phyloP scores from a whole-genome alignment of 169 alveolate species.

The Cryptosporidium viatorum region DNA sequence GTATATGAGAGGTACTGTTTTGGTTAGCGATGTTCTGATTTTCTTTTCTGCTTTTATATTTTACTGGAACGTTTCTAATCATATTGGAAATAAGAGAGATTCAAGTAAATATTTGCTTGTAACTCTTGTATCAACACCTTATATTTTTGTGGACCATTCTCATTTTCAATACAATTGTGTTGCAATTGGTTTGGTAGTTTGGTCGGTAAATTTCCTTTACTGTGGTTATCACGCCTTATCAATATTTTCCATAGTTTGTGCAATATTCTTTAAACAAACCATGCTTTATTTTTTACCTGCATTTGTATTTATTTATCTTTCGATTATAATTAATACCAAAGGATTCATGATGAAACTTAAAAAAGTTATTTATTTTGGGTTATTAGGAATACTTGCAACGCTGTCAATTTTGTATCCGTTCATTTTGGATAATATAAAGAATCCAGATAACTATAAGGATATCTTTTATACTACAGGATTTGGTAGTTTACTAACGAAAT shows the following conservation, averaged over 20 bases:
- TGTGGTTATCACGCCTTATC: conserved; percentile 46
- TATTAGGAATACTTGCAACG: background rate
- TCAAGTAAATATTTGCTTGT: conserved; percentile 60
- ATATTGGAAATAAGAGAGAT: conserved; percentile 2
- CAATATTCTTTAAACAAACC: conserved; percentile 89
- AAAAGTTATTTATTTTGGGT: conserved; percentile 51
- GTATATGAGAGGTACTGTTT: conserved; percentile 88
- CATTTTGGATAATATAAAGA: conserved; percentile 4
- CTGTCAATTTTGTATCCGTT: conserved; percentile 28
- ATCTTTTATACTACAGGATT: background rate
- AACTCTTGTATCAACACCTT: conserved; percentile 81
- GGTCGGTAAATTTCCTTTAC: conserved; percentile 81
- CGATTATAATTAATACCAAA: conserved; percentile 33
- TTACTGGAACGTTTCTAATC: conserved; percentile 62
- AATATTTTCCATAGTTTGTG: conserved; percentile 48
- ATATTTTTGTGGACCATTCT: conserved; percentile 90
- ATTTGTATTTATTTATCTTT: conserved; percentile 78
- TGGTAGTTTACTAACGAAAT: background rate
- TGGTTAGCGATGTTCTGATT: conserved; percentile 86
- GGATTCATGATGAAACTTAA: conserved; percentile 18
- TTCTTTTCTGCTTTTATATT: conserved; percentile 81
- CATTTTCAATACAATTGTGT: conserved; percentile 90
- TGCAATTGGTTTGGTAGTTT: conserved; percentile 88
- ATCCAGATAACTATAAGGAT: background rate
- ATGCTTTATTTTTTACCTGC: conserved; percentile 88